Evolutionary conservation across 192 early-diverging fungal species (phyloP), one percentile per base, ranked within the genome.

Genomic region (Podila verticillata): DNA sequence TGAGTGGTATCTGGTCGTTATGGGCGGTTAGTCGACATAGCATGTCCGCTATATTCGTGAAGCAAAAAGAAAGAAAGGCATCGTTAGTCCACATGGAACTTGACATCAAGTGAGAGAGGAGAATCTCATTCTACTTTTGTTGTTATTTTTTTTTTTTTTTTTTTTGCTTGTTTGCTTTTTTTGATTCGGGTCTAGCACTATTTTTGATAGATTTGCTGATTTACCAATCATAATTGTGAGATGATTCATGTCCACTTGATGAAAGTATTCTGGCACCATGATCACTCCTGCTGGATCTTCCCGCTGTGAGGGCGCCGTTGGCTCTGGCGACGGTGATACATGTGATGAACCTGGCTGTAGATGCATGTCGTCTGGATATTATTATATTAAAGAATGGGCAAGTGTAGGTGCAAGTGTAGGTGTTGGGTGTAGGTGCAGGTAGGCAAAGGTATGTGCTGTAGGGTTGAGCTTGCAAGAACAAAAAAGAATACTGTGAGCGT

Each of bases 1-100:
- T 88, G 48, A 90, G 71, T 48, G 86, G 89, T 64, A 90, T 90
- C 57, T 84, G 83, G 70, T 90, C 89, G 51, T 90, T 90, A 48
- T 90, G 89, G 22, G 81, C 72, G 56, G 87, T 88, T 29, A 90
- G 67, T 66, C 89, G 85, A 44, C 83, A 79, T 1, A 90, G 73
- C 89, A 90, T 90, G 67, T 90, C 89, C 66, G 87, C 89, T 90
- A 68, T 26, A 20, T 24, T n/a, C 20, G 4, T 24, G 17, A 54
- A 54, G 22, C 31, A 58, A 59, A 30, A 26, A n/a, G 17, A 65
- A 70, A 22, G 44, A n/a, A 39, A 49, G 0, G 20, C 35, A 47
- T 20, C n/a, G 67, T 31, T 24, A 54, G 49, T 15, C 49, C 15
- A 15, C 19, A 22, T 54, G 22, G 12, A 54, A 20, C 19, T 54